These are phyloP conservation scores for Plantago coronopus DNA, from an alignment of 305 asterid species.

Conservation along the genomic window DNA sequence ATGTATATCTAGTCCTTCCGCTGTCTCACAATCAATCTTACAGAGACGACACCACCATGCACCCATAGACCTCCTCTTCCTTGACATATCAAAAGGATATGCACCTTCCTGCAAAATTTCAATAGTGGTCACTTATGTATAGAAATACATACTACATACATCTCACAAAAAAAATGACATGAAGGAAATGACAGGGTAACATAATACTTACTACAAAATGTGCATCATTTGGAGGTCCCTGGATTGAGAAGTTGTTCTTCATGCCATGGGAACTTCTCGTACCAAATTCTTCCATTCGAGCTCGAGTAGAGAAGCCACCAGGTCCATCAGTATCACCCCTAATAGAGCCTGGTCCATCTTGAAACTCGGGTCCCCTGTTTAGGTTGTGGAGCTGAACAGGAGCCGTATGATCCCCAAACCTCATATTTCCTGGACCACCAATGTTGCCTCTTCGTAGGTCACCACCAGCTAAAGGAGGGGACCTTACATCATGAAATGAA, in stretches of 20 bases:
- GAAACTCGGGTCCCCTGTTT: slow-evolving; percentile 42
- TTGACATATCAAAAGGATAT: slow-evolving; percentile 53
- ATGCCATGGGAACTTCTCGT: slow-evolving; percentile 45
- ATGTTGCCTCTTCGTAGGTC: slow-evolving; percentile 47
- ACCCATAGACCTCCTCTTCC: slow-evolving; percentile 63
- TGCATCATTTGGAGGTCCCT: slow-evolving; percentile 47
- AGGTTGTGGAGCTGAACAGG: slow-evolving; percentile 44
- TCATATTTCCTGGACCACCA: slow-evolving; percentile 48
- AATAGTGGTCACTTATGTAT: neutral
- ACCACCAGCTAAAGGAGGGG: slow-evolving; percentile 52
- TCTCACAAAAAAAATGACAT: slow-evolving; percentile 1
- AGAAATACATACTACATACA: neutral
- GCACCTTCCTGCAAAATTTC: slow-evolving; percentile 48
- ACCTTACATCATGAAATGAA: slow-evolving; percentile 52
- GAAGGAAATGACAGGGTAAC: slow-evolving; percentile 2
- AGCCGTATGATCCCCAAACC: slow-evolving; percentile 53
- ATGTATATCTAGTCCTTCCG: slow-evolving; percentile 79
- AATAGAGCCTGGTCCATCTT: slow-evolving; percentile 43
- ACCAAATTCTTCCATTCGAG: slow-evolving; percentile 41
- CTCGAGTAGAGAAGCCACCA: slow-evolving; percentile 52
- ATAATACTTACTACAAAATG: slow-evolving; percentile 46
- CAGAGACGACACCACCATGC: slow-evolving; percentile 92
- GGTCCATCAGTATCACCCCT: slow-evolving; percentile 49
- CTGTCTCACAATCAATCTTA: slow-evolving; percentile 75
- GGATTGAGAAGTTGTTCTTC: slow-evolving; percentile 56